Base-by-base conservation (phyloP, 352 stramenopile species). In the Globisporangium irregulare region DNA sequence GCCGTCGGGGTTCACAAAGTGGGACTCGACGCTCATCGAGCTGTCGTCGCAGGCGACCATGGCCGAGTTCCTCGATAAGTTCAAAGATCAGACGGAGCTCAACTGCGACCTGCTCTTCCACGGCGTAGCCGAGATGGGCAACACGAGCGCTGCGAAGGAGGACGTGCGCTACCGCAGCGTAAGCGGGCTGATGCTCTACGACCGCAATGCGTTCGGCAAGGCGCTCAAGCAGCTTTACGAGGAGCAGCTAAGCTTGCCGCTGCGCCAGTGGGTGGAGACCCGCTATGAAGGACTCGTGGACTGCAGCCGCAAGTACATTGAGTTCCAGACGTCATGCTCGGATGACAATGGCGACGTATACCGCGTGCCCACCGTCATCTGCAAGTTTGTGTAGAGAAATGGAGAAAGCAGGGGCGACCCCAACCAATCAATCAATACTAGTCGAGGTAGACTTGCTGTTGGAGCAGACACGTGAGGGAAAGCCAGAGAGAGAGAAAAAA, bases 1-100 rank as follows among this genome's bases (percentile, higher is more conserved):
- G 59, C 87, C 87, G 5, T 29, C 87, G 66, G 86, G 86, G 20
- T 98, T 97, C 70, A 97, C 91, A 3, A 98, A 97, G 76, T 98
- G 92, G 92, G 92, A 98, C 76, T 95, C 86, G 58, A 95, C 87
- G 22, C 22, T 92, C 10, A 80, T 95, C 48, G 79, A 90, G 64
- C 67, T 95, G 6, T 81, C 82, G n/a, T 84, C 78, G 5, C 50
- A 86, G 22, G 82, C 84, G 24, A 92, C 86, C 25, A 67, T 93
- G n/a, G 69, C 75, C 27, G 82, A 91, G 15, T 93, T 95, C 34
- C 66, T 95, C 36, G 55, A 73, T 22, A 66, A 77, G 51, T 92
- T 95, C 66, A 89, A 90, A 70, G 72, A 81, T 15, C 75, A 84
- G 41, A 93, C 86, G 2, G 81, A 85, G 67, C 75, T 95, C 43